These are phyloP conservation scores for Basipetospora chlamydospora DNA, from an alignment of 2,329 filamentous ascomycete genomes.

Conservation along the genomic window DNA sequence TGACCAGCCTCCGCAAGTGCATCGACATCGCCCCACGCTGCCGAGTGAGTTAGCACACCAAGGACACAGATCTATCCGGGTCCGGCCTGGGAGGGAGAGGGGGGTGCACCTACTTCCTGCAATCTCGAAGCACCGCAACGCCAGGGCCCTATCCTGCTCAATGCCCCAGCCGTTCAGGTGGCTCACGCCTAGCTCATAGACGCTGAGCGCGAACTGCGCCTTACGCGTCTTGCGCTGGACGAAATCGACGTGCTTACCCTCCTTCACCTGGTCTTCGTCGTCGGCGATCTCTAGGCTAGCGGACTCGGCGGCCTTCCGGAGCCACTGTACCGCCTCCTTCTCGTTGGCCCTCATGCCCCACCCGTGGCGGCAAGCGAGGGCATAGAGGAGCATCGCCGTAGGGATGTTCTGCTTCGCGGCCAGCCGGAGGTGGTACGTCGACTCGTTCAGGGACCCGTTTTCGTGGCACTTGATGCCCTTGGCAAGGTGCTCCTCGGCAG, in stretches of 20 bases:
- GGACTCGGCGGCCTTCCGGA: slow-evolving; percentile 77
- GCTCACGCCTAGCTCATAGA: slow-evolving; percentile 91
- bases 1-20: slow-evolving; percentile 89
- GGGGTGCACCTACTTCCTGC: slow-evolving; percentile 52
- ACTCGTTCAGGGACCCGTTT: slow-evolving; percentile 75
- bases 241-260: slow-evolving; percentile 48
- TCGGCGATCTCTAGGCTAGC: slow-evolving; percentile 73
- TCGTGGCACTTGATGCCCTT: slow-evolving; percentile 88
- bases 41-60: slow-evolving; percentile 12
- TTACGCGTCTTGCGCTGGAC: slow-evolving; percentile 68
- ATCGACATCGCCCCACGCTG: slow-evolving; percentile 86
- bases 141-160: slow-evolving; percentile 76
- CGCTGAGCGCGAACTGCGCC: slow-evolving; percentile 85
- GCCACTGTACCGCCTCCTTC: slow-evolving; percentile 78
- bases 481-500: slow-evolving; percentile 74
- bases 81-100: too few relatives aligned
- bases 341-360: slow-evolving; percentile 96
- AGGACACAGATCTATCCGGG: too few relatives aligned
- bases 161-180: slow-evolving; percentile 99
- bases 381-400: slow-evolving; percentile 92
- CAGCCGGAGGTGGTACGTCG: slow-evolving; percentile 86
- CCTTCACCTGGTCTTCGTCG: slow-evolving; percentile 53
- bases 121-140: slow-evolving; percentile 88
- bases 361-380: slow-evolving; percentile 84
- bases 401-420: slow-evolving; percentile 76